Base-by-base conservation (phyloP, 2,329 filamentous ascomycete species). In the Microdochium trichocladiopsis region DNA sequence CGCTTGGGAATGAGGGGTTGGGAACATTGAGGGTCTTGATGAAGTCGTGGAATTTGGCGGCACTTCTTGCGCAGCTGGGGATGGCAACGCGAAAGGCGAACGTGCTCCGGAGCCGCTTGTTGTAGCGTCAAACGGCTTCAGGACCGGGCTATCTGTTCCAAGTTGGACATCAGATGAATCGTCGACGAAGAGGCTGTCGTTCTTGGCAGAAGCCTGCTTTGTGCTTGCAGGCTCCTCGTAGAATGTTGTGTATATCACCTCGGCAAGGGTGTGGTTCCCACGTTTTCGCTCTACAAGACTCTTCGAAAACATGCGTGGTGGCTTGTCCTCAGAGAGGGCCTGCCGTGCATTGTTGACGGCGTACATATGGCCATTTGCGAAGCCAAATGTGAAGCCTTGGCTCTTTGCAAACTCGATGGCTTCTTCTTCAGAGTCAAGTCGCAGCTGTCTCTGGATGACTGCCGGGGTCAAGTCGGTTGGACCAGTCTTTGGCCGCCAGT, bases 401-500 rank as follows among this genome's bases (percentile, higher is more conserved):
- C 76, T 67, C 58, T 80, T 75, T 1, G 82, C 82, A 65, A 90
- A 85, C 1, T 77, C 73, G 16, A 87, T 73, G 9, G 88, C 85
- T 53, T 90, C 83, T 28, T 79, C 68, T 52, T 86, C 77, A 0
- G 79, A 82, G 56, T 90, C 88, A 57, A 90, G 91, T 16, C 75
- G 73, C n/a, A 87, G 69, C 55, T 80, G 78, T 9, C 66, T 68
- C 60, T 84, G 84, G 24, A 86, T 65, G 4, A 74, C 74, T 0
- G 70, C 64, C 0, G 81, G 74, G 1, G 81, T 84, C 47, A 86
- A 75, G 56, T 86, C 83, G 57, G 79, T 82, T 2, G 82, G 75
- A 5, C 76, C 72, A 50, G 79, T 77, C 54, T 79, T 74, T 23
- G 79, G 78, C 52, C 82, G 75, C 2, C 78, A 72, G 55, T 84